Percentiles rank a stretch among this genome's conserved stretches.
phyloP scores from a whole-genome alignment of 176 grass and related monocot species.

The Cenchrus fungigraminus region DNA sequence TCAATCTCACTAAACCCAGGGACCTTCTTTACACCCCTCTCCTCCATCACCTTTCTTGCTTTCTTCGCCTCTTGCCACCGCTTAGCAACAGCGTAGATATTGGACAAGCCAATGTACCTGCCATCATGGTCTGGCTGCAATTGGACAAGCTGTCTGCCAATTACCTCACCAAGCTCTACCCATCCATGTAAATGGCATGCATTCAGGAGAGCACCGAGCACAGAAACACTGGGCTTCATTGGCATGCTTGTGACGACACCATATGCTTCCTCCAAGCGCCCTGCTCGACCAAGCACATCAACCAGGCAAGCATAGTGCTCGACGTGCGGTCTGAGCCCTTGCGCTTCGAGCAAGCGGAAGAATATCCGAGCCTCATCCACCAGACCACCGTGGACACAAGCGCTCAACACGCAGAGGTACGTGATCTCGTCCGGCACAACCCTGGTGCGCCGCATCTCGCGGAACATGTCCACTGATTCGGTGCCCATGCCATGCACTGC shows the following conservation, averaged over 20 bases:
- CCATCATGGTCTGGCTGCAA: constrained; percentile 71
- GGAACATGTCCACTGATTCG: constrained; percentile 56
- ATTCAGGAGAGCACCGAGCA: constrained; percentile 65
- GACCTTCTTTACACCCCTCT: constrained; percentile 61
- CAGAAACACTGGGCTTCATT: constrained; percentile 60
- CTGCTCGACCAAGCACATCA: constrained; percentile 74
- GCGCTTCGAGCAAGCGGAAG: constrained; percentile 57
- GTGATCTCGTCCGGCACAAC: constrained; percentile 71
- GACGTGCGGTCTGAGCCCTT: constrained; percentile 53
- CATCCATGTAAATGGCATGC: constrained; percentile 63
- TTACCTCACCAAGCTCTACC: constrained; percentile 65
- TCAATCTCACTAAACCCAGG: constrained; percentile 78
- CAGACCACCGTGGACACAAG: constrained; percentile 66
- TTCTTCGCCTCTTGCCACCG: constrained; percentile 68
- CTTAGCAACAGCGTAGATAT: constrained; percentile 66
- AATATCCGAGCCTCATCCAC: constrained; percentile 63
- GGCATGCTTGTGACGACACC: constrained; percentile 59
- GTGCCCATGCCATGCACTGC: constrained; percentile 58
- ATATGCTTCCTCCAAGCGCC: constrained; percentile 58
- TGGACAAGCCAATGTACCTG: constrained; percentile 71
- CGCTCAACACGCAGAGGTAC: constrained; percentile 52
- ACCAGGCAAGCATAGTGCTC: constrained; percentile 78
- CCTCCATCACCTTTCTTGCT: constrained; percentile 64
- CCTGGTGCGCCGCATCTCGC: constrained; percentile 46
- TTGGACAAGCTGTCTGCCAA: constrained; percentile 66